phyloP scores from a whole-genome alignment of 2,329 filamentous ascomycete species.

The Fusarium clavum region DNA sequence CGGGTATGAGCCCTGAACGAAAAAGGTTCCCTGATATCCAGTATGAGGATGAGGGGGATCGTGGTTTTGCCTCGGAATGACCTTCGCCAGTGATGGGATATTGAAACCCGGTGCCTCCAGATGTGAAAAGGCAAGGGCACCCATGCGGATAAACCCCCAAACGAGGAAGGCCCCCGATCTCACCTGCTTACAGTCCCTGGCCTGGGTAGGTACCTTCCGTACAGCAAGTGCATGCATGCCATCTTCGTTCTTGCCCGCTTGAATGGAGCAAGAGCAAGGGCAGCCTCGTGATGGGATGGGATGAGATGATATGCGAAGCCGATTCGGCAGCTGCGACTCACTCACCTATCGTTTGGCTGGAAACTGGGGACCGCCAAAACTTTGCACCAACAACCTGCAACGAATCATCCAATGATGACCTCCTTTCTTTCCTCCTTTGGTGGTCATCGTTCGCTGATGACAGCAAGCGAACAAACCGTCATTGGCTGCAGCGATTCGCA shows the following conservation, averaged over 20 bases:
- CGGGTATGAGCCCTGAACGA: constrained; percentile 5
- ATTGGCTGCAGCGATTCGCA: constrained; percentile 21
- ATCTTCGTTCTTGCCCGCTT: constrained; percentile 16
- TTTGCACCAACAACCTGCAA: constrained; percentile 21
- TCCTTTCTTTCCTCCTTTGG: constrained; percentile 9
- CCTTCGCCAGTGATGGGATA: constrained; percentile 6
- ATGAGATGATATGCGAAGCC: constrained; percentile 5
- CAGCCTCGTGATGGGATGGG: constrained; percentile 7
- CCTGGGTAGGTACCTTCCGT: background rate
- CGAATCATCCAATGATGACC: constrained; percentile 21
- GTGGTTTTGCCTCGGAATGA: constrained; percentile 24
- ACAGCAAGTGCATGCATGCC: constrained; percentile 16
- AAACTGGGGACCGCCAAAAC: constrained; percentile 14
- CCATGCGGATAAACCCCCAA: constrained; percentile 11
- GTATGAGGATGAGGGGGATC: constrained; percentile 1
- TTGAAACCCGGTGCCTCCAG: background rate
- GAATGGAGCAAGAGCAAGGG: background rate
- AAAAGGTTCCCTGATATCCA: background rate
- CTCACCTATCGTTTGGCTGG: constrained; percentile 15
- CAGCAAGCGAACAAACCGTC: constrained; percentile 2
- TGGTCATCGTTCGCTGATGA: constrained; percentile 15
- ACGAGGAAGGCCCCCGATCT: constrained; percentile 33
- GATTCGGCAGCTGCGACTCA: constrained; percentile 1
- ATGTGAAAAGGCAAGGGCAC: constrained; percentile 13
- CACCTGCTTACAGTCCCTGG: constrained; percentile 23